phyloP scores from a whole-genome alignment of 1,284 basidiomycete genomes.

The Ceratobasidium sp. region DNA sequence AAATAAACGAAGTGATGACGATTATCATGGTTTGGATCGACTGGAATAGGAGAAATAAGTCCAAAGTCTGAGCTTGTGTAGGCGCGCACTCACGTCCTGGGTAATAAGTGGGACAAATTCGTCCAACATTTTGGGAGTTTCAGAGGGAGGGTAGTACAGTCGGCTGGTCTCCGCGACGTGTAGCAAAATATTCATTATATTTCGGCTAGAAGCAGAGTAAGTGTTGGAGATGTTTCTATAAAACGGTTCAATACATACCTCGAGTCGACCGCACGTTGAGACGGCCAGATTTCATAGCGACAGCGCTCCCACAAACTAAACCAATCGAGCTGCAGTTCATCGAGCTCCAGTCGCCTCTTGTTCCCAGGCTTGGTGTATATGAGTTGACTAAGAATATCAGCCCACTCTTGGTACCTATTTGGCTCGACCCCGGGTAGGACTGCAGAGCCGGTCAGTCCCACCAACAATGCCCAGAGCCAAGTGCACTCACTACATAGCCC shows the following conservation, averaged over 20 bases:
- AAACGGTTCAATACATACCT: constrained; percentile 35
- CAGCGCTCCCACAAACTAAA: constrained; percentile 76
- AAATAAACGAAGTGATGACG: constrained; percentile 81
- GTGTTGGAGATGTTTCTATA: constrained; percentile 18
- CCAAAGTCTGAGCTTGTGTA: too few relatives aligned
- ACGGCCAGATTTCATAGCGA: constrained; percentile 78
- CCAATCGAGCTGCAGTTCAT: constrained; percentile 81
- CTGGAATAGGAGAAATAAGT: constrained; percentile 57
- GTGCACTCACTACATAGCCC: constrained; percentile 66
- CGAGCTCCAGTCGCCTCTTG: constrained; percentile 73
- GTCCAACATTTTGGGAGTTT: constrained; percentile 79
- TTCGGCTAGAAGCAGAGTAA: constrained; percentile 15
- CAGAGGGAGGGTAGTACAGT: constrained; percentile 74
- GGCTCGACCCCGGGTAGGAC: constrained; percentile 81
- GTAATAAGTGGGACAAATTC: constrained; percentile 77
- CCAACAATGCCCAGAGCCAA: not conserved
- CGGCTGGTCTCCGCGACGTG: constrained; percentile 76
- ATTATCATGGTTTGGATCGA: constrained; percentile 75
- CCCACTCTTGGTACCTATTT: constrained; percentile 75
- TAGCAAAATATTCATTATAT: constrained; percentile 65
- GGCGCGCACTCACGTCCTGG: constrained; percentile 64
- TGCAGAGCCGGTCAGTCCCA: not conserved
- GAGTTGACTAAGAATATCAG: constrained; percentile 77
- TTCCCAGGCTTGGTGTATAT: constrained; percentile 72
- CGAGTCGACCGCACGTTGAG: constrained; percentile 60